A percentile compares a stretch with the other conserved stretches of the same genome.
phyloP scores from a whole-genome alignment of 140 eudicot genomes.

The Anethum foeniculum region DNA sequence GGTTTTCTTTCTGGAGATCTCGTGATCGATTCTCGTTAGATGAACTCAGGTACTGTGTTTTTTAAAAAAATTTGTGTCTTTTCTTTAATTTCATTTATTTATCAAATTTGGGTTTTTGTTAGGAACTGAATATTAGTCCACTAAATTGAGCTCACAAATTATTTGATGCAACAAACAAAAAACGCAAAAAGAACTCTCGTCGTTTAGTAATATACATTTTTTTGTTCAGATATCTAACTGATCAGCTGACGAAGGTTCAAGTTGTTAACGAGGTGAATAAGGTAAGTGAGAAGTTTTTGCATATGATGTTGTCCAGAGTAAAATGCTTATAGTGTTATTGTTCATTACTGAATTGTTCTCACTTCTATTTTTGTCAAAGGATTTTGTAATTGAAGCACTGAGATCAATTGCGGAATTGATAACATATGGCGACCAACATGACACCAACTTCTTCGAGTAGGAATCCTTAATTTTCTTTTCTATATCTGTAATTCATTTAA shows the following conservation, averaged over 20 bases:
- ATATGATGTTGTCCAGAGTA: no score
- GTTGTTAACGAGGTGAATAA: slow-evolving; percentile 84
- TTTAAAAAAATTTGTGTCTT: neutral
- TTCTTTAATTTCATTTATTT: neutral
- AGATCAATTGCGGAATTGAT: slow-evolving; percentile 92
- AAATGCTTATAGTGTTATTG: no score
- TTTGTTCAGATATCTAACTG: slow-evolving; percentile 60
- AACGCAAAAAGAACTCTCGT: no score
- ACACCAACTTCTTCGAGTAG: slow-evolving; percentile 81
- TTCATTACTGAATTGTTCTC: neutral
- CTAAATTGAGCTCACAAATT: neutral
- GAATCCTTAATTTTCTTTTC: slow-evolving; percentile 15
- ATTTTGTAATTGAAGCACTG: slow-evolving; percentile 87
- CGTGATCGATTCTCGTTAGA: slow-evolving; percentile 71
- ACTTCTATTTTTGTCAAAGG: slow-evolving; percentile 33
- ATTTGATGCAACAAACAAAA: neutral
- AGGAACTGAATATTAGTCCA: neutral
- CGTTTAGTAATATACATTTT: slow-evolving; percentile 8
- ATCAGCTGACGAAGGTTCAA: slow-evolving; percentile 79
- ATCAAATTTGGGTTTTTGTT: neutral
- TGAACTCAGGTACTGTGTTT: slow-evolving; percentile 59
- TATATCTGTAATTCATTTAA: slow-evolving; percentile 1
- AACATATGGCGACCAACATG: slow-evolving; percentile 96
- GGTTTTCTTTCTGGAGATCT: slow-evolving; percentile 91
- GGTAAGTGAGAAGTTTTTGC: slow-evolving; percentile 30